A percentile compares a stretch with the other conserved stretches of the same genome.
Evolutionary conservation across 2,329 filamentous ascomycete species (phyloP).

Genomic region (Talaromyces albobiverticillius): DNA sequence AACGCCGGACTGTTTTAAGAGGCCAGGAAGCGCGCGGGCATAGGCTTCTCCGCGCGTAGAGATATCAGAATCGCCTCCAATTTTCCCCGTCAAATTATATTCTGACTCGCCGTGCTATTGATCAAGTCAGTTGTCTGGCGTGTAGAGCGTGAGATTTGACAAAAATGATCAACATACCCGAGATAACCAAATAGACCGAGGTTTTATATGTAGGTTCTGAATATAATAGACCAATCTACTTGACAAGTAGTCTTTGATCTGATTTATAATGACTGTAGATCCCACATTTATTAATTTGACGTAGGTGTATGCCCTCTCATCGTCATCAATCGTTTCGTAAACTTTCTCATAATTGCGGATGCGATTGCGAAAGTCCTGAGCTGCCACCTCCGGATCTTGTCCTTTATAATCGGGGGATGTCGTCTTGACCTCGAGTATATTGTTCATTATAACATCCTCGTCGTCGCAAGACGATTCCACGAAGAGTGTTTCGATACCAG

Average conservation of each 20-base stretch:
- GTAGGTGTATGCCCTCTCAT: slow-evolving; percentile 86
- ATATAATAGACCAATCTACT: slow-evolving; percentile 96
- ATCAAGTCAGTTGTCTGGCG: slow-evolving; percentile 17
- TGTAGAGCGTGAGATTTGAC: not conserved
- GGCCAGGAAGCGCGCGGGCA: slow-evolving; percentile 75
- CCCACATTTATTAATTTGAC: slow-evolving; percentile 97
- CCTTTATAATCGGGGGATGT: slow-evolving; percentile 92
- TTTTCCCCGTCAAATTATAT: slow-evolving; percentile 86
- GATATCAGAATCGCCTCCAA: slow-evolving; percentile 86
- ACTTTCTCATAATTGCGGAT: slow-evolving; percentile 98
- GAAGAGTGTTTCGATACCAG: slow-evolving; percentile 85
- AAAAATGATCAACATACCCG: slow-evolving; percentile 58
- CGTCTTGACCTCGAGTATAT: slow-evolving; percentile 96
- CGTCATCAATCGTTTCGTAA: slow-evolving; percentile 88
- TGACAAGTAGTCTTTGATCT: slow-evolving; percentile 93
- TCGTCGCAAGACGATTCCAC: slow-evolving; percentile 97
- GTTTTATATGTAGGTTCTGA: slow-evolving; percentile 97
- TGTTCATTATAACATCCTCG: slow-evolving; percentile 94
- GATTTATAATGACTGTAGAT: slow-evolving; percentile 95
- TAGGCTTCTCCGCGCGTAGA: slow-evolving; percentile 86
- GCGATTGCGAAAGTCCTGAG: slow-evolving; percentile 85
- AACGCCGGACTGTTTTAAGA: slow-evolving; percentile 82
- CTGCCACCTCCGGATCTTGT: slow-evolving; percentile 88
- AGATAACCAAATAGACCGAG: slow-evolving; percentile 93
- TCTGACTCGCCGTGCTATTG: slow-evolving; percentile 84